phyloP scores from a whole-genome alignment of 768 basidiomycete genomes.

The Suillus weaverae region DNA sequence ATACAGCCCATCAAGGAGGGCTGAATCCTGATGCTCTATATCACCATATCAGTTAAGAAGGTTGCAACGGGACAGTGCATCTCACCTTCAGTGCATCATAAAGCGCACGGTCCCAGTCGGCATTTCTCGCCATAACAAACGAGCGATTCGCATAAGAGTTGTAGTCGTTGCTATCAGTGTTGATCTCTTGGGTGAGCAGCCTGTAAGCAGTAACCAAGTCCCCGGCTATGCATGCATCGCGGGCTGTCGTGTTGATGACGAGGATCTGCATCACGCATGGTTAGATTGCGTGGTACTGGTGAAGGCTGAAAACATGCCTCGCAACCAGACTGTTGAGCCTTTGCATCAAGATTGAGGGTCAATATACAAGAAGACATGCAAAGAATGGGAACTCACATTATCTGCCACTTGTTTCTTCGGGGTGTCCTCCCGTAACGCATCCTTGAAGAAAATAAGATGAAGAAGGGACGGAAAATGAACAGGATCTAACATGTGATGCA shows the following conservation, averaged over 20 bases:
- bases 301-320: background rate
- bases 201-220: background rate
- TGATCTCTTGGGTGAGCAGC: background rate
- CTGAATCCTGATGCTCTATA: background rate
- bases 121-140: background rate
- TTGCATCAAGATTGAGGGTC: background rate
- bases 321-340: background rate
- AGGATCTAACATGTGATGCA: background rate
- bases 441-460: background rate
- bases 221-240: background rate
- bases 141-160: background rate
- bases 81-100: too few species aligned
- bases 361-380: background rate
- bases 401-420: too few species aligned
- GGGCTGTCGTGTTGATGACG: background rate
- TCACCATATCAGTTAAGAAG: too few species aligned
- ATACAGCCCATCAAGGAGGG: too few species aligned
- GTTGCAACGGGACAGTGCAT: too few species aligned
- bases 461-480: background rate
- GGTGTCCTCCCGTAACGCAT: background rate
- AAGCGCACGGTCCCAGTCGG: too few species aligned
- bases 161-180: background rate
- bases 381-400: background rate
- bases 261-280: background rate
- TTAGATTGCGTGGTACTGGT: background rate